Conservation (phyloP, 2,329 filamentous ascomycete species). For the Spiromastix sp. region DNA sequence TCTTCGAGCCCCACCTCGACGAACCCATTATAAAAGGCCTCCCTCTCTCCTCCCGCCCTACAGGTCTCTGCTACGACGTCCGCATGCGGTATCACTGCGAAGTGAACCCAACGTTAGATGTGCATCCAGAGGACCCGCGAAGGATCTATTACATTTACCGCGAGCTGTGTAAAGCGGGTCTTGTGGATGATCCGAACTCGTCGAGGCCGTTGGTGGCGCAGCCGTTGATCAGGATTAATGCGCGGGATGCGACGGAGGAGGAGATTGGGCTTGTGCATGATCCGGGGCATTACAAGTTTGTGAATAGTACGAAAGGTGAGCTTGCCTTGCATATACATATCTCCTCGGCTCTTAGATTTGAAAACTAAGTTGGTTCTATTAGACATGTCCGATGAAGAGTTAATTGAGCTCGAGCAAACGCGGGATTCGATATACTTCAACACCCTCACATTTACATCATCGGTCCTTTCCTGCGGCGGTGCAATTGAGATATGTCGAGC, state of each 20-base stretch:
- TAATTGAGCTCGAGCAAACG: slow-evolving; percentile 59
- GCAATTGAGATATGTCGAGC: slow-evolving; percentile 92
- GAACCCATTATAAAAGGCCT: slow-evolving; percentile 29
- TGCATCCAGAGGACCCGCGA: slow-evolving; percentile 89
- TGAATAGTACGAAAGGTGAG: slow-evolving; percentile 45
- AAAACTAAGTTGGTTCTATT: slow-evolving; percentile 5
- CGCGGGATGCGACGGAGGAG: slow-evolving; percentile 63
- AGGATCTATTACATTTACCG: slow-evolving; percentile 90
- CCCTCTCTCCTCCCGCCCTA: slow-evolving; percentile 47
- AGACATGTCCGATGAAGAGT: slow-evolving; percentile 46
- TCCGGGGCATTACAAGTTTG: slow-evolving; percentile 67
- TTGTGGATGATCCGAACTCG: slow-evolving; percentile 55
- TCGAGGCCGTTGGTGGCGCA: slow-evolving; percentile 40
- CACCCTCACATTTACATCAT: slow-evolving; percentile 67
- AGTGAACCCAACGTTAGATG: slow-evolving; percentile 55
- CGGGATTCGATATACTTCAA: slow-evolving; percentile 77
- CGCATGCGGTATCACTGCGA: slow-evolving; percentile 95
- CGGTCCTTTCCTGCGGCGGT: slow-evolving; percentile 76
- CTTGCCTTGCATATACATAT: too few species aligned
- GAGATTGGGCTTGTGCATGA: slow-evolving; percentile 78
- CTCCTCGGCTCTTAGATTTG: neutral
- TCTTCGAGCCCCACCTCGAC: slow-evolving; percentile 24
- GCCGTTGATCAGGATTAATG: slow-evolving; percentile 59
- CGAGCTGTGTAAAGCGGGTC: slow-evolving; percentile 69
- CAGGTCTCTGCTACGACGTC: slow-evolving; percentile 79